Evolutionary conservation across 140 eudicot genomes (phyloP).

Genomic region (Stevia rebaudiana): DNA sequence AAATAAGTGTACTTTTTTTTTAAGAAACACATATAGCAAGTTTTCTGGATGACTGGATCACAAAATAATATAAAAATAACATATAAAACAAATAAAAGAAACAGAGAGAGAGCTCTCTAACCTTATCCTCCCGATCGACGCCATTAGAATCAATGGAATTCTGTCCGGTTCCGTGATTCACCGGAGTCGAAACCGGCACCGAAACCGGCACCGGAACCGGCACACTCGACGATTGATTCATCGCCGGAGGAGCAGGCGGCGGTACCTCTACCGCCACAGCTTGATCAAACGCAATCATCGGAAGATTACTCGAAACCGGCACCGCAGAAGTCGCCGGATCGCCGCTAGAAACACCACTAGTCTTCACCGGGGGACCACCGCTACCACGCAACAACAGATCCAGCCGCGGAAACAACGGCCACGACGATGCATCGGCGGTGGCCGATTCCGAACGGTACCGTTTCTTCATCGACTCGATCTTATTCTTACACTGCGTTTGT

Average conservation of each 20-base stretch:
- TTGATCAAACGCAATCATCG: constrained; percentile 25
- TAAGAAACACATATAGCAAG: not conserved
- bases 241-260: constrained; percentile 14
- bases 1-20: no score
- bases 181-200: constrained; percentile 12
- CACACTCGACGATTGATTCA: constrained; percentile 4
- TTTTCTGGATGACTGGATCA: not conserved
- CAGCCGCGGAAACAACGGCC: constrained; percentile 81
- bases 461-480: constrained; percentile 96
- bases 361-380: constrained; percentile 16
- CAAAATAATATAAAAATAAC: not conserved
- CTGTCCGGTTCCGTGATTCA: constrained; percentile 30
- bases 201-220: constrained; percentile 27
- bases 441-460: constrained; percentile 90
- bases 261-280: constrained; percentile 11
- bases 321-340: constrained; percentile 3
- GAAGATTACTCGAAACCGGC: constrained; percentile 18
- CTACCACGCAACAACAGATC: constrained; percentile 73
- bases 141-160: constrained; percentile 59
- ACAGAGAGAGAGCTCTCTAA: constrained; percentile 22
- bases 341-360: not conserved
- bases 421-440: constrained; percentile 58
- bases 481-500: constrained; percentile 95
- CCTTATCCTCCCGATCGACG: constrained; percentile 50
- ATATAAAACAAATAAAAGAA: not conserved